Evolutionary conservation across 257 asterid species (phyloP), one percentile per base, ranked within the genome.

Genomic region (Gentiana macrophylla): DNA sequence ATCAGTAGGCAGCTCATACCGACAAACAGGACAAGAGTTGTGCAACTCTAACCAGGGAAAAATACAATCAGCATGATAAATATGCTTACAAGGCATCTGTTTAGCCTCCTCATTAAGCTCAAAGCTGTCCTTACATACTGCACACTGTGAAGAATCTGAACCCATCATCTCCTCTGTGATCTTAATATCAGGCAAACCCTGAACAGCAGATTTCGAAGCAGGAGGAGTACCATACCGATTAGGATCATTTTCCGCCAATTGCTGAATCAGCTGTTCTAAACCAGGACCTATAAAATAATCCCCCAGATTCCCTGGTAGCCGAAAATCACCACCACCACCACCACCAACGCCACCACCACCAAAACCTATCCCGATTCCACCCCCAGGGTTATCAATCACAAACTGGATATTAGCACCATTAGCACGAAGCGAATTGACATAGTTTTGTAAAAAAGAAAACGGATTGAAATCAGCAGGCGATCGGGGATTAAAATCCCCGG

Each of bases 11-110:
- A 90, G 57, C 75, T 90, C 95, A 53, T 73, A 77, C 8, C 98
- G 80, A 65, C 98, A 90, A 61, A 86, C 90, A 0, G 98, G 98
- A 68, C 98, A 86, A 12, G 98, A 84, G 64, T 90, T 90, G 56
- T 84, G 94, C 89, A 90, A 37, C 66, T 86, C 94, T 53, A 90
- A 74, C 98, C 98, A 90, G 1, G 96, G 96, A 43, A 84, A 45
- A 53, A 86, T 86, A 62, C 98, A 90, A 57, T 77, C 96, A 33
- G 79, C 76, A 46, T 90, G 98, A 66, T 90, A 90, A 32, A 90
- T 69, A 70, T 90, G 98, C 60, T 86, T 86, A 72, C 97, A 90
- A 1, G 97, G 97, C 69, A 90, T 78, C 73, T 74, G 82, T 60
- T 86, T 86, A 0, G 82, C 95, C 61, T 57, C 82, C 69, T 75